phyloP scores from a whole-genome alignment of 2,329 filamentous ascomycete species.

The Diplodia sapinea region DNA sequence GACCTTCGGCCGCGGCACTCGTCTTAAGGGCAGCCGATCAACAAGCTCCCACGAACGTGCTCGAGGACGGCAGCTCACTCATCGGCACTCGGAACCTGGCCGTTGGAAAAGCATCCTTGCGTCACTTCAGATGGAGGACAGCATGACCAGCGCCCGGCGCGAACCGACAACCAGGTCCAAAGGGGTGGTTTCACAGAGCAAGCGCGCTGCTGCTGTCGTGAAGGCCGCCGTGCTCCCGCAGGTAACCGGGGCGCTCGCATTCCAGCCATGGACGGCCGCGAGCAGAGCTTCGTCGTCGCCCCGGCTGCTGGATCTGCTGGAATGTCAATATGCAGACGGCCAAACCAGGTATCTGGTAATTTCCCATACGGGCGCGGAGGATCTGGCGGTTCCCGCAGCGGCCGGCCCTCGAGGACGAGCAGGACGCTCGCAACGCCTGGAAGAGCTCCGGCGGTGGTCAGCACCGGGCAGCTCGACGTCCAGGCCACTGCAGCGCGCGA shows the following conservation, averaged over 20 bases:
- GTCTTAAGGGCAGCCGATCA: conserved; percentile 3
- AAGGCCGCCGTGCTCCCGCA: conserved; percentile 17
- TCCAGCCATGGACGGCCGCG: conserved; percentile 12
- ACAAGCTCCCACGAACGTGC: conserved; percentile 21
- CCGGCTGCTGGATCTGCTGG: conserved; percentile 29
- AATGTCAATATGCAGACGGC: conserved; percentile 31
- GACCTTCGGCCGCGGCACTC: conserved; percentile 15
- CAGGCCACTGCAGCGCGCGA: neutral
- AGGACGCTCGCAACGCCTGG: neutral
- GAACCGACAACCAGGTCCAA: conserved; percentile 31
- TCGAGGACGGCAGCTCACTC: conserved; percentile 19
- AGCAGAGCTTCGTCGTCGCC: conserved; percentile 17
- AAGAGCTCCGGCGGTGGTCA: conserved; percentile 10
- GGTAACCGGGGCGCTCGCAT: conserved; percentile 27
- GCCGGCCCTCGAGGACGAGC: neutral
- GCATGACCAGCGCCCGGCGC: conserved; percentile 25
- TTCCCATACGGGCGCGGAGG: conserved; percentile 17
- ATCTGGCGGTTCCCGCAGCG: neutral
- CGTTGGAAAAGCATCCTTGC: conserved; percentile 29
- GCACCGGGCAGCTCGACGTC: no score
- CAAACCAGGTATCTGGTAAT: conserved; percentile 32
- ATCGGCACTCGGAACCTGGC: conserved; percentile 28
- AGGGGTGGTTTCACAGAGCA: conserved; percentile 25
- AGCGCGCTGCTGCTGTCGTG: conserved; percentile 20
- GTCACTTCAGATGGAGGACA: conserved; percentile 25